Evolutionary conservation across 108 stramenopile species (phyloP).

Genomic region (Skeletonema potamos): DNA sequence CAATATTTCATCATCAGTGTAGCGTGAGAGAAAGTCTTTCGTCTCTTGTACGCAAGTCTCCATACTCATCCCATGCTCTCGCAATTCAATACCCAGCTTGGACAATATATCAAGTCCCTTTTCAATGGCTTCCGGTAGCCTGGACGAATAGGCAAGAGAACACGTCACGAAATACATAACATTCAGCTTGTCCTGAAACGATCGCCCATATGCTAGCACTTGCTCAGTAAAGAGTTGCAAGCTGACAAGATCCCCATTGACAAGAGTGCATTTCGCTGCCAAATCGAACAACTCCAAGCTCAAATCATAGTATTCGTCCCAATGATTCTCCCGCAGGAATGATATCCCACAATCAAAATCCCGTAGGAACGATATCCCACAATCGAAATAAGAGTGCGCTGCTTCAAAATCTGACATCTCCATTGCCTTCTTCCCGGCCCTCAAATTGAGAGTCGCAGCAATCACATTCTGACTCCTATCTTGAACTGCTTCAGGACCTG

Average conservation of each 20-base stretch:
- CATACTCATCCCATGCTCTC: neutral
- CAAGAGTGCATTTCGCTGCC: neutral
- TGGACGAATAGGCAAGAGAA: neutral
- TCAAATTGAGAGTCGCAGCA: no score
- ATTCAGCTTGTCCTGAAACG: slow-evolving; percentile 6
- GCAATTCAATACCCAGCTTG: slow-evolving; percentile 1
- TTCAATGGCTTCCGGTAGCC: neutral
- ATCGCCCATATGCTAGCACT: no score
- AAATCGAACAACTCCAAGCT: slow-evolving; percentile 8
- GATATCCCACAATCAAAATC: no score
- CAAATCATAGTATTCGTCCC: no score
- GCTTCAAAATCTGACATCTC: no score
- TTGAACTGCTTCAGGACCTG: slow-evolving; percentile 4
- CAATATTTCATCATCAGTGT: neutral
- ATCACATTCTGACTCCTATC: neutral
- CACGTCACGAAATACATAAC: neutral
- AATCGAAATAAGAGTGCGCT: no score
- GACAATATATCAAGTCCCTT: neutral
- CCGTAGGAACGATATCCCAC: no score
- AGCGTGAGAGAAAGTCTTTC: neutral
- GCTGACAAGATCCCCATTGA: neutral
- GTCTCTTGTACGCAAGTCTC: no score
- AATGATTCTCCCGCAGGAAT: no score
- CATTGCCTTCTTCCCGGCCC: no score
- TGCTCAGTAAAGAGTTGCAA: neutral